phyloP scores from a whole-genome alignment of 2,329 filamentous ascomycete species.

The Daldinia sp. region DNA sequence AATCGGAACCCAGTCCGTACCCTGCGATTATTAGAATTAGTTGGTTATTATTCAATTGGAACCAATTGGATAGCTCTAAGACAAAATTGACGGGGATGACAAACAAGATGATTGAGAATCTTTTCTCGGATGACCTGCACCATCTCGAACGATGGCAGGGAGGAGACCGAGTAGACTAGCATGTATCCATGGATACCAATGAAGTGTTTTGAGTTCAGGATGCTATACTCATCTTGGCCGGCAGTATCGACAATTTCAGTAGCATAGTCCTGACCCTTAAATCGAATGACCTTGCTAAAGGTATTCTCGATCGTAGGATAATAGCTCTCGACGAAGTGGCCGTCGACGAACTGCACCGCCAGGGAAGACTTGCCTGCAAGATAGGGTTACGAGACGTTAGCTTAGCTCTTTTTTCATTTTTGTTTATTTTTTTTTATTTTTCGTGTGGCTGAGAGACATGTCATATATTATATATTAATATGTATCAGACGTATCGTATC shows the following conservation, averaged over 20 bases:
- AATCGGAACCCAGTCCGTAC: slow-evolving; percentile 90
- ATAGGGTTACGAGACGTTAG: slow-evolving; percentile 21
- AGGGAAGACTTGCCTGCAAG: slow-evolving; percentile 91
- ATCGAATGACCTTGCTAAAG: slow-evolving; percentile 94
- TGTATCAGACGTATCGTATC: slow-evolving; percentile 22
- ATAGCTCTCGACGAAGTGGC: slow-evolving; percentile 98
- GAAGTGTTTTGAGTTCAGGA: slow-evolving; percentile 98
- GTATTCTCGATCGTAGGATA: slow-evolving; percentile 99
- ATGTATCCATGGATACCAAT: slow-evolving; percentile 99
- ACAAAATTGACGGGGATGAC: slow-evolving; percentile 48
- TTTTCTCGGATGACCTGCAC: slow-evolving; percentile 95
- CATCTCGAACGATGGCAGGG: slow-evolving; percentile 96
- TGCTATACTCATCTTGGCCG: slow-evolving; percentile 98
- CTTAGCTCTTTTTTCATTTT: slow-evolving; percentile 6
- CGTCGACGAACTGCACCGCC: slow-evolving; percentile 96
- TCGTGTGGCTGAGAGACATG: slow-evolving; percentile 12
- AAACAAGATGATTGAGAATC: slow-evolving; percentile 93
- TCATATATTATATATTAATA: slow-evolving; percentile 20
- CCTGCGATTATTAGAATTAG: slow-evolving; percentile 53
- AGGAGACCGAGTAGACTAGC: slow-evolving; percentile 97
- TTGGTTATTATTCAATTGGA: slow-evolving; percentile 20
- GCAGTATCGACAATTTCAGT: slow-evolving; percentile 99
- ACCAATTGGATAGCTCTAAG: background rate
- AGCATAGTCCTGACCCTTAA: slow-evolving; percentile 91
- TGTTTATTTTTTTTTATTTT: background rate